Evolutionary conservation across 129 eudicot genomes (phyloP), one percentile per base, ranked within the genome.

Genomic region (Chrysanthemum lavandulifolium): DNA sequence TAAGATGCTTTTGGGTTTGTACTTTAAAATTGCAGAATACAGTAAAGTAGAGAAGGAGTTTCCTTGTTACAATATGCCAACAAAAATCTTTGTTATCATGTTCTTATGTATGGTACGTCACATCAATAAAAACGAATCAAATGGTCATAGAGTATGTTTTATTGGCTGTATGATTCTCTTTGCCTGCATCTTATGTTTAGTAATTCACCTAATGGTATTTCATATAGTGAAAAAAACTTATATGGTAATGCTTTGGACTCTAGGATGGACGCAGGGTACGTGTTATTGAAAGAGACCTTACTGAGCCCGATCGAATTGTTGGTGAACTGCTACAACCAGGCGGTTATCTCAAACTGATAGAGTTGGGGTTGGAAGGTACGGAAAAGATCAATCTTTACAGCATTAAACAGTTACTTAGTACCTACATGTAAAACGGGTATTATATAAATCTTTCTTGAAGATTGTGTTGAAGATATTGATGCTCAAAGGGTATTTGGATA

Each of bases 271-370:
- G 96, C 15, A 81, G 76, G 45, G 96, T 89, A 29, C 85, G 33
- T 60, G 96, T 89, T 52, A 86, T 89, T 36, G 96, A 89, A 74
- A 80, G 96, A 72, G 92, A 89, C 53, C 68, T 89, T 76, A 89
- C 85, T 1, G 90, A 84, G 82, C 96, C 89, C 65, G 90, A 89
- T 72, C 71, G 96, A 54, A 89, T 89, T 84, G 96, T 89, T 52
- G 96, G 96, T 54, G 96, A 89, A 69, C 84, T 89, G 25, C 78
- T 89, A 61, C 96, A 89, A 73, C 96, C 96, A 13, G 96, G 92
- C 11, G 96, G 96, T 65, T 89, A 89, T 71, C 87, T 89, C 48
- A 89, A 89, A 76, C 78, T 89, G 71, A 70, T 84, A 45, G 93
- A 89, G 73, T 77, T 89, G 54, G 92, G 92, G 18, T 61, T 89